Evolutionary conservation across 148 eudicot genomes (phyloP).

Genomic region (Rhododendron ferrugineum): DNA sequence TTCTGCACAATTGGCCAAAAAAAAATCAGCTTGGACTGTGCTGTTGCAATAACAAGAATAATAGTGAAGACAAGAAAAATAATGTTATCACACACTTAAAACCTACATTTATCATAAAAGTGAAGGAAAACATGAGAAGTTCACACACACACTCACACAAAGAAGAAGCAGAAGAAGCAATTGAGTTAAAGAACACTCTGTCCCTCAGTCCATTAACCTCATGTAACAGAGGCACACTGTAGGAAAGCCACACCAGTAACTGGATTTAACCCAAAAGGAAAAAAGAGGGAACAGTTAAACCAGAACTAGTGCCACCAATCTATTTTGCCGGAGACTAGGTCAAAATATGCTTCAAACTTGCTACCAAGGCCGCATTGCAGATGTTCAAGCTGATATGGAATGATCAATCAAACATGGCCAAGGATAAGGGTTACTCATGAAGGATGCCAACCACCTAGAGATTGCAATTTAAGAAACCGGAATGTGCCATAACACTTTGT

Average conservation of each 20-base stretch:
- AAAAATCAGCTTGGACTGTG: not conserved
- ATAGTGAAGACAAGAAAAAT: not conserved
- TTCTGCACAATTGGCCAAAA: constrained; percentile 10
- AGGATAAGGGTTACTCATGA: not conserved
- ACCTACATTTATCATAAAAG: not conserved
- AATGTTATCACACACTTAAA: not conserved
- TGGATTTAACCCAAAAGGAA: not conserved
- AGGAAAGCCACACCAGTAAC: too few relatives aligned
- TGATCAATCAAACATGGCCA: too few relatives aligned
- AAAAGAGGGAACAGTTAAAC: not conserved
- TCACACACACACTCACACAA: not conserved
- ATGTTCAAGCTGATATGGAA: too few relatives aligned
- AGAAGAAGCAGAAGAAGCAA: not conserved
- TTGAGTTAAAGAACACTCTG: too few relatives aligned
- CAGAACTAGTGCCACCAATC: not conserved
- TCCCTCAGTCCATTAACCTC: too few relatives aligned
- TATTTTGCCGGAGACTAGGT: not conserved
- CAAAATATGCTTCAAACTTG: too few relatives aligned
- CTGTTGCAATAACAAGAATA: not conserved
- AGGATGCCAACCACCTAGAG: too few relatives aligned
- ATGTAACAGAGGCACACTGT: too few relatives aligned
- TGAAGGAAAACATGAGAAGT: not conserved
- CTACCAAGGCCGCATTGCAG: too few relatives aligned
- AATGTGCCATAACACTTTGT: too few relatives aligned
- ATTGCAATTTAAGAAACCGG: too few relatives aligned